Conservation (phyloP, 2,329 filamentous ascomycete genomes). For the Pyrenochaeta sp. region DNA sequence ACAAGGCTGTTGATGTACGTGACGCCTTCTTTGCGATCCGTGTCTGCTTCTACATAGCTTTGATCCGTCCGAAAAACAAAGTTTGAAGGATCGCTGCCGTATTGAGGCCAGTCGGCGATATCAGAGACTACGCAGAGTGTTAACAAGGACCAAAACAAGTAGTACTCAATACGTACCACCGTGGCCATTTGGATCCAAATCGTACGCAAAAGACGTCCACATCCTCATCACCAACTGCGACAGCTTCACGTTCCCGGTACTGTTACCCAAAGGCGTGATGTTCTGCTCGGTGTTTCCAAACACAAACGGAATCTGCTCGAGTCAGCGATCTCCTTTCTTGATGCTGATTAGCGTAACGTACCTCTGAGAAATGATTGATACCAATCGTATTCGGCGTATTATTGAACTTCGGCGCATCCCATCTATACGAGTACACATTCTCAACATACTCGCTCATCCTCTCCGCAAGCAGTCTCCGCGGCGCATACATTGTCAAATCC, state of each 20-base stretch:
- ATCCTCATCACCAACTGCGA: conserved; percentile 36
- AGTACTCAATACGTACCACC: conserved; percentile 17
- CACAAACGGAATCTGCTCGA: conserved; percentile 35
- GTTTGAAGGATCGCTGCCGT: conserved; percentile 25
- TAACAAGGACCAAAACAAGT: not conserved
- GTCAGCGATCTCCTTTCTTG: too few relatives aligned
- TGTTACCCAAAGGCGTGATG: conserved; percentile 36
- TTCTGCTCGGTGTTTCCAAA: conserved; percentile 38
- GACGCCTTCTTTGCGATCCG: conserved; percentile 27
- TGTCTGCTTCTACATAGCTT: conserved; percentile 36
- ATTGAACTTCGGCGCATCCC: conserved; percentile 43
- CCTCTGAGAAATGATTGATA: conserved; percentile 41
- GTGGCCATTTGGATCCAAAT: conserved; percentile 39
- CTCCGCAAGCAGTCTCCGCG: conserved; percentile 30
- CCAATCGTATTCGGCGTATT: conserved; percentile 35
- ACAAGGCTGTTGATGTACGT: conserved; percentile 34
- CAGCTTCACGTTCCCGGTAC: conserved; percentile 25
- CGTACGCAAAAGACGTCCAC: conserved; percentile 41
- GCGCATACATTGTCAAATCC: conserved; percentile 39
- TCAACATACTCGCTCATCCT: conserved; percentile 29
- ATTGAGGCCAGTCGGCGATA: conserved; percentile 26
- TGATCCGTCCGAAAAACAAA: conserved; percentile 38
- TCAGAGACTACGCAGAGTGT: conserved; percentile 15
- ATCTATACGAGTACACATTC: conserved; percentile 37
- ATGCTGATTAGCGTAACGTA: too few relatives aligned